A percentile compares a stretch with the other conserved stretches of the same genome.
Conservation (phyloP, 1,139 yeast species). For the Yamadazyma spencermartinsiae region DNA sequence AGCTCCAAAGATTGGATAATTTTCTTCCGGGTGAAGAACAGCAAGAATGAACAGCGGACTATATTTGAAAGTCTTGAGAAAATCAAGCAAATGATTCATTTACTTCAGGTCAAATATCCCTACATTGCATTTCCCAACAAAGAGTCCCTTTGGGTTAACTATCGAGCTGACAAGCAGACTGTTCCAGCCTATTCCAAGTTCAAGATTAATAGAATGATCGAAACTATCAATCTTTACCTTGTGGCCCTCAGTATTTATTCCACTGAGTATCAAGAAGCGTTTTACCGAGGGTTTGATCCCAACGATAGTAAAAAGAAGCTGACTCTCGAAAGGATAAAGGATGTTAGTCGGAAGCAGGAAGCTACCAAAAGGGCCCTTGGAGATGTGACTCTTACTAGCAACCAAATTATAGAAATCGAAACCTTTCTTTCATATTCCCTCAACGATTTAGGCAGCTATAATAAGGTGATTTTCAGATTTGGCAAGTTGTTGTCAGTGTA, state of each 20-base stretch:
- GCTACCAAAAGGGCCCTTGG: slow-evolving; percentile 19
- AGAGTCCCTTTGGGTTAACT: slow-evolving; percentile 41
- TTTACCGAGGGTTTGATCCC: slow-evolving; percentile 5
- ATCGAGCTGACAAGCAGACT: slow-evolving; percentile 25
- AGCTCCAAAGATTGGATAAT: slow-evolving; percentile 36
- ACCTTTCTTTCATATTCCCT: slow-evolving; percentile 56
- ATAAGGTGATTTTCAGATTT: slow-evolving; percentile 32
- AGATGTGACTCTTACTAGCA: slow-evolving; percentile 24
- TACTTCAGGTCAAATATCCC: slow-evolving; percentile 36
- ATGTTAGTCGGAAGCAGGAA: slow-evolving; percentile 21
- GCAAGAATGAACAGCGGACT: slow-evolving; percentile 18
- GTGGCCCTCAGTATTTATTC: slow-evolving; percentile 34
- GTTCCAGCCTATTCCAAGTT: slow-evolving; percentile 36
- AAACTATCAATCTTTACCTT: slow-evolving; percentile 48
- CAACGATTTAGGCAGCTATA: slow-evolving; percentile 44
- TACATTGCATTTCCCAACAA: slow-evolving; percentile 40
- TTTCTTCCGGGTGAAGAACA: slow-evolving; percentile 18
- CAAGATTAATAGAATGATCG: slow-evolving; percentile 49
- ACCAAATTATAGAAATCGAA: slow-evolving; percentile 50
- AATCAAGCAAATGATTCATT: slow-evolving; percentile 35
- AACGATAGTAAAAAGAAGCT: slow-evolving; percentile 19
- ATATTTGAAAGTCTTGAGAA: slow-evolving; percentile 37
- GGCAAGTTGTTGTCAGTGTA: slow-evolving; percentile 45
- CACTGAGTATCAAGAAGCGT: slow-evolving; percentile 2
- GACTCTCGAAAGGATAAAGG: slow-evolving; percentile 36